Evolutionary conservation across 352 stramenopile genomes (phyloP), one percentile per base, ranked within the genome.

Genomic region (Phytophthora fragariae): DNA sequence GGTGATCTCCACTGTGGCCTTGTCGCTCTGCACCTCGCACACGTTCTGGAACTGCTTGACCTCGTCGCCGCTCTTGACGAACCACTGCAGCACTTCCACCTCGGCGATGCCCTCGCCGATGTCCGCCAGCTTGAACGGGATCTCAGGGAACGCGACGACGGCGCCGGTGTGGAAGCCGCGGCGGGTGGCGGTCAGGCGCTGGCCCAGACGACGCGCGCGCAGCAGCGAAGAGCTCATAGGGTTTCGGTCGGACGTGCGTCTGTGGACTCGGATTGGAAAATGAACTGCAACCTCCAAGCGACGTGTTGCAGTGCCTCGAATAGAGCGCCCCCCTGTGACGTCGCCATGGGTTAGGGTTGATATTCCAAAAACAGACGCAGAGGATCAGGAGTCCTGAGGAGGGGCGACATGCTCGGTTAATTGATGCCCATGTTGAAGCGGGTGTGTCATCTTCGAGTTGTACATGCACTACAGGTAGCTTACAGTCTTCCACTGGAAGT

Each of bases 91-190:
- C 24, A 99, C 74, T 83, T 99, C 97, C 55, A 99, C 98, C 80
- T 99, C 98, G 27, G 94, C 92, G 78, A 99, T 99, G 17, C 98
- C 98, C 76, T 99, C 98, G 61, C 98, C 98, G 79, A 99, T 99
- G 76, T 99, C 98, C 5, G 96, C 94, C 11, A 98, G 77, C 71
- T 96, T 96, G 82, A 98, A 98, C 8, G 87, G 86, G 72, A 96
- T 89, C 73, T 94, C 86, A 4, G 87, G 89, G 39, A 94, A 78
- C n/a, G 73, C 70, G 1, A 67, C 62, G 8, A 76, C 47, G 4
- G 77, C 75, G 29, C 76, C 81, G 52, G 76, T 68, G 73, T 94
- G 86, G 72, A 96, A 88, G 29, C 57, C 17, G 27, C 74, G 77
- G 29, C 64, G 65, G 37, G 21, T 47, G 33, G 14, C n/a, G n/a